phyloP scores from a whole-genome alignment of 805 yeast species.

The Yamadazyma takamatsuzukensis region DNA sequence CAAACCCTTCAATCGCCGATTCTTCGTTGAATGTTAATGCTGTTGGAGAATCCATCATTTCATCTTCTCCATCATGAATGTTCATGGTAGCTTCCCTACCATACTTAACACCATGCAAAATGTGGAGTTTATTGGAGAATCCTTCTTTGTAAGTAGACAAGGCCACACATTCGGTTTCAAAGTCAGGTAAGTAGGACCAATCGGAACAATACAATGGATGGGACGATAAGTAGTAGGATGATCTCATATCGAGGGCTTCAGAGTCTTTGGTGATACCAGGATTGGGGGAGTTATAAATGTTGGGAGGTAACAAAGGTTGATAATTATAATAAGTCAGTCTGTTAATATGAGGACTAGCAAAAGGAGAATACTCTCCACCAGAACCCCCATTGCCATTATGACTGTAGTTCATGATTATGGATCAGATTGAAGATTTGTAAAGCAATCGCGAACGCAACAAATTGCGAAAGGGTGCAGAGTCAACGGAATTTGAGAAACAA shows the following conservation, averaged over 20 bases:
- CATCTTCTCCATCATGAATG: slow-evolving; percentile 16
- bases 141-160: slow-evolving; percentile 82
- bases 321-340: slow-evolving; percentile 9
- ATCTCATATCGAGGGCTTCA: slow-evolving; percentile 12
- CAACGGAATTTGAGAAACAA: no score
- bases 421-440: no score
- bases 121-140: slow-evolving; percentile 58
- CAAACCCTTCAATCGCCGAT: slow-evolving; percentile 27
- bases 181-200: slow-evolving; percentile 24
- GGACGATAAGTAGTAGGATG: slow-evolving; percentile 23
- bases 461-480: no score
- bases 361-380: no score
- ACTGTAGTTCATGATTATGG: no score
- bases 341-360: slow-evolving; percentile 11
- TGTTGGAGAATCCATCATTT: slow-evolving; percentile 6
- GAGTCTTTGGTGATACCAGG: not conserved
- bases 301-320: slow-evolving; percentile 13
- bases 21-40: slow-evolving; percentile 4
- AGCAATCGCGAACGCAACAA: no score
- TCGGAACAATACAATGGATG: slow-evolving; percentile 33
- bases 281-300: not conserved
- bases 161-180: slow-evolving; percentile 50
- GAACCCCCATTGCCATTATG: no score
- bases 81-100: slow-evolving; percentile 18
- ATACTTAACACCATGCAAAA: slow-evolving; percentile 33